Conservation (phyloP, 176 grass and related monocot genomes). For the Metroxylon sagu region DNA sequence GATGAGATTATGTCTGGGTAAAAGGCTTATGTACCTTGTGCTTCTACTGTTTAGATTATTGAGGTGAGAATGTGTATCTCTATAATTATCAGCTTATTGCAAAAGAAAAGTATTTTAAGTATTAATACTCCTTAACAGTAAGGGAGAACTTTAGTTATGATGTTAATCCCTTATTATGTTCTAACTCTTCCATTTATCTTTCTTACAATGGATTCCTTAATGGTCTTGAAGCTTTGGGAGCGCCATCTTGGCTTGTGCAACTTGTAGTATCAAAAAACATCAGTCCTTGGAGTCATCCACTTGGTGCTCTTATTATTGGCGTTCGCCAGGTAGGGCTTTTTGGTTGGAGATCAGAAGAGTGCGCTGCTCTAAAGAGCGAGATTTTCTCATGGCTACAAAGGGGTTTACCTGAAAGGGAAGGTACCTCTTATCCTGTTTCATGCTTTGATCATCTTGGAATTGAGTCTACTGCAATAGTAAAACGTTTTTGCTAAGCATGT, state of each 20-base stretch:
- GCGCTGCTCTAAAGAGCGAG: slow-evolving; percentile 70
- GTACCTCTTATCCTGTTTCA: slow-evolving; percentile 26
- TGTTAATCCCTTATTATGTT: neutral
- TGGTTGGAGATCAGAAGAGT: slow-evolving; percentile 79
- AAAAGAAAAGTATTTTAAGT: too few species aligned
- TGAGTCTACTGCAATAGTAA: too few species aligned
- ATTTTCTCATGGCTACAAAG: slow-evolving; percentile 72
- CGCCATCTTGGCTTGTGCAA: slow-evolving; percentile 54
- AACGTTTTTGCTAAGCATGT: neutral
- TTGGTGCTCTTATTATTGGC: slow-evolving; percentile 74
- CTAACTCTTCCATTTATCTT: slow-evolving; percentile 8
- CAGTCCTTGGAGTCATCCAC: slow-evolving; percentile 48
- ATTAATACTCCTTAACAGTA: too few species aligned
- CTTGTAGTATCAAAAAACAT: slow-evolving; percentile 41
- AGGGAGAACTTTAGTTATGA: too few species aligned
- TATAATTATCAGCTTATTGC: too few species aligned
- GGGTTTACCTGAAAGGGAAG: slow-evolving; percentile 75
- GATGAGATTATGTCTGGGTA: too few species aligned
- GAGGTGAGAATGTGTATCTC: too few species aligned
- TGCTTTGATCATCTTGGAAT: too few species aligned
- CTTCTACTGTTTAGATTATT: too few species aligned
- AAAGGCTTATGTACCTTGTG: too few species aligned
- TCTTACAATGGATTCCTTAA: slow-evolving; percentile 51
- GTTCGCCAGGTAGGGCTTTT: slow-evolving; percentile 71
- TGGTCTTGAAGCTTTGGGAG: slow-evolving; percentile 69